A percentile compares a stretch with the other conserved stretches of the same genome.
These are phyloP conservation scores for Colletotrichum theobromicola DNA, from an alignment of 2,329 filamentous ascomycete species.

Conservation along the genomic window DNA sequence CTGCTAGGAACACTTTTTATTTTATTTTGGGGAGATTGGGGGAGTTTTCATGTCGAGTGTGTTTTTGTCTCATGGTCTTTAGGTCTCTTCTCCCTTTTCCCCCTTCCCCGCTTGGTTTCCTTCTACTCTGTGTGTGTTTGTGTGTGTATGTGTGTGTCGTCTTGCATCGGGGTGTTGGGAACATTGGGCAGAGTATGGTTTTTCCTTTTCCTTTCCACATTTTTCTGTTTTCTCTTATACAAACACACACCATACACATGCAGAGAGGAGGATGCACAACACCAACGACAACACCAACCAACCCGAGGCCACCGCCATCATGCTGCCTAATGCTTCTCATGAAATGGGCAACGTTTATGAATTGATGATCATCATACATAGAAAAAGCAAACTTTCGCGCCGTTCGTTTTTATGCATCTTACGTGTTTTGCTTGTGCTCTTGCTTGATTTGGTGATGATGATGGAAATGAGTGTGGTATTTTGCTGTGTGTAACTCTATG, in stretches of 20 bases:
- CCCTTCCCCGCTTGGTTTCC: not conserved
- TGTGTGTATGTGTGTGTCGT: not conserved
- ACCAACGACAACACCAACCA: not conserved
- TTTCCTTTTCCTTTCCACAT: conserved; percentile 2
- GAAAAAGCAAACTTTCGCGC: conserved; percentile 8
- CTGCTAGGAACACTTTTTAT: not conserved
- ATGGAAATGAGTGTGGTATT: not conserved
- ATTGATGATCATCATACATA: conserved; percentile 21
- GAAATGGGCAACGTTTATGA: conserved; percentile 20
- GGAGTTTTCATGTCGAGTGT: not conserved
- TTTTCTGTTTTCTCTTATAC: not conserved
- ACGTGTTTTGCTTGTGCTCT: not conserved
- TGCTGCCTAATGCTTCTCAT: conserved; percentile 18
- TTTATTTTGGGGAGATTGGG: not conserved
- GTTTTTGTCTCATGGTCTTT: not conserved
- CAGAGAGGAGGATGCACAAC: not conserved
- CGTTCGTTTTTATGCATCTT: not conserved
- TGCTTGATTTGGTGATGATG: not conserved
- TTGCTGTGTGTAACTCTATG: not conserved
- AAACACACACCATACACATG: not conserved
- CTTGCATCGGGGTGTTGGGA: conserved; percentile 8
- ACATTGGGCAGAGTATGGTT: not conserved
- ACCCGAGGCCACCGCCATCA: not conserved
- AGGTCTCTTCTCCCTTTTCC: not conserved
- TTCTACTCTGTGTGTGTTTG: not conserved